Conservation (phyloP, 2,329 filamentous ascomycete genomes). For the Colletotrichum sp. region DNA sequence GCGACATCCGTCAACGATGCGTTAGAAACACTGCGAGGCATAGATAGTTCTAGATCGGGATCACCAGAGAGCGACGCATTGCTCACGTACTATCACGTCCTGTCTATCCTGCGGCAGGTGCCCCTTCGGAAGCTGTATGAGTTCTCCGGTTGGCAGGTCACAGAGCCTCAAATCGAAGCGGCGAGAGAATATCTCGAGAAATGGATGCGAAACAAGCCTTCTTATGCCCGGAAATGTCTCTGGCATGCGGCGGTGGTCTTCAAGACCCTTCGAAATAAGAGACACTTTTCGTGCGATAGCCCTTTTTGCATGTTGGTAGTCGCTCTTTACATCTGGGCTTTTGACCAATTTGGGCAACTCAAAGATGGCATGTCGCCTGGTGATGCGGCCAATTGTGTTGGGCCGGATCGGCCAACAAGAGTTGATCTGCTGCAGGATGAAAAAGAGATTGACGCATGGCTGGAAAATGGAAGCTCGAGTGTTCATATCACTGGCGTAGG, state of each 20-base stretch:
- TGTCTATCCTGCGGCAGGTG: background rate
- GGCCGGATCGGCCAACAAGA: background rate
- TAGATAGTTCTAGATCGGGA: background rate
- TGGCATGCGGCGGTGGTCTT: background rate
- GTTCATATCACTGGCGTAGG: background rate
- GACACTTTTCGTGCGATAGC: background rate
- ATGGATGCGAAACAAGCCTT: background rate
- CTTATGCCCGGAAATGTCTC: background rate
- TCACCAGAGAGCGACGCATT: background rate
- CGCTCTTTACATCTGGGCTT: background rate
- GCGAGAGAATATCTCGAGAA: background rate
- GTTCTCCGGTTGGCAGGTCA: background rate
- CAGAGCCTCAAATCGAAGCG: background rate
- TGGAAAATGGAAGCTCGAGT: background rate
- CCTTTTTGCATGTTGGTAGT: background rate
- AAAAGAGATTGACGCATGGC: background rate
- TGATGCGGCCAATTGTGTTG: background rate
- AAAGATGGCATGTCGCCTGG: background rate
- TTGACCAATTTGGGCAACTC: background rate
- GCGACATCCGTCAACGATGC: background rate
- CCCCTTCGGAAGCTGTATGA: background rate
- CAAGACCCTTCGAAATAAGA: background rate
- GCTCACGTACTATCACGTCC: background rate
- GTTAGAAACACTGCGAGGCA: background rate
- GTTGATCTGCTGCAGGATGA: background rate